Evolutionary conservation across 139 green algal genomes (phyloP), one percentile per base, ranked within the genome.

Genomic region (Chlorella sp.): DNA sequence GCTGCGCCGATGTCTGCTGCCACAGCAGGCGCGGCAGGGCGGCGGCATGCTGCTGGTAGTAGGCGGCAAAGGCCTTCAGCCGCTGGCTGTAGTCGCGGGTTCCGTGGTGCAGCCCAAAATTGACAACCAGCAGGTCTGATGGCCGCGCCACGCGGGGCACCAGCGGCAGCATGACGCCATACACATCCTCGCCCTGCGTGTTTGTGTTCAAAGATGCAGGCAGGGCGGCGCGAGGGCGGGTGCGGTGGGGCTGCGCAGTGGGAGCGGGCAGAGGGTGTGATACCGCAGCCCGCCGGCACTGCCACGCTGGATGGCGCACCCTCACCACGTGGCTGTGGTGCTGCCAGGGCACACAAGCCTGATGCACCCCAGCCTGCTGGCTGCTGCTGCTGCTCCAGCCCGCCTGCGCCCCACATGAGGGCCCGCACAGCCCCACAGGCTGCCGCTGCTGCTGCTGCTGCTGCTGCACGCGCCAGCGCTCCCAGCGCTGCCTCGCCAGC

Each of bases 1-100:
- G 81, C 81, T 86, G 81, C 53, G 53, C 32, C 26, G 60, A 42
- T 48, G 81, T 86, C 42, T 64, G 81, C 57, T 86, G 81, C 81
- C 81, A 68, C 60, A 68, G 60, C 60, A 68, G 15, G 60, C 60
- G 60, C 60, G 60, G 60, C 60, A 75, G 66, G 66, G 66, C 66
- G 66, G 16, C 66, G 66, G 18, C 5, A 22, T 28, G 18, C 11
- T 28, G 18, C 66, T 32, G 21, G 18, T 34, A 5, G 66, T 28
- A 28, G 28, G 16, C 18, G 16, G 21, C 11, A 22, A 75, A 32
- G 18, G 66, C 66, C 32, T 11, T 22, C 66, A 75, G 18, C 5
- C 66, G 16, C 19, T 18, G 5, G 66, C 21, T 22, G 21, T 32
- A 75, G 66, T n/a, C 18, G 19, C 66, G 28, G 16, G 5, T 5